Evolutionary conservation across 2,329 filamentous ascomycete species (phyloP).

Genomic region (Fusarium pseudocircinatum): DNA sequence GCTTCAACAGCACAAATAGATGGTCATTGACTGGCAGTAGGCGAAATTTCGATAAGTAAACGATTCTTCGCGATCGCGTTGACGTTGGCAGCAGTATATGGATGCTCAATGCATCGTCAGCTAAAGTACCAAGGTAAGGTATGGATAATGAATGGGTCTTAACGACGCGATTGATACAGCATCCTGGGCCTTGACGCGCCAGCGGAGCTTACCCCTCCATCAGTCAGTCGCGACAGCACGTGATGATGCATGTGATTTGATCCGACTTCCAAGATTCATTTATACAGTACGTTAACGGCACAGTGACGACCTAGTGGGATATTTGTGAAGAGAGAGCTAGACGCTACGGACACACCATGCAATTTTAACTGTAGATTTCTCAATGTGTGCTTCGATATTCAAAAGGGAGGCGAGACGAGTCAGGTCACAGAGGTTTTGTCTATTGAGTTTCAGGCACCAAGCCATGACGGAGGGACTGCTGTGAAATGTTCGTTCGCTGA

Average conservation of each 20-base stretch:
- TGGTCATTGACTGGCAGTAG: not conserved
- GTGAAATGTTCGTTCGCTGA: not conserved
- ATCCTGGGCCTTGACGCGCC: constrained; percentile 17
- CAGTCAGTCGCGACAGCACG: constrained; percentile 39
- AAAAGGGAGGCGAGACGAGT: not conserved
- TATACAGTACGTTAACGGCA: not conserved
- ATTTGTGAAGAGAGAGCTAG: not conserved
- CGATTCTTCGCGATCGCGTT: constrained; percentile 12
- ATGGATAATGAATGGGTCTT: not conserved
- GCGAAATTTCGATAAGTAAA: not conserved
- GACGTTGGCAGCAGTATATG: not conserved
- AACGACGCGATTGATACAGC: constrained; percentile 28
- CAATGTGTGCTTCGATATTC: not conserved
- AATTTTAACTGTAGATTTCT: not conserved
- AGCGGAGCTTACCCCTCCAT: not conserved
- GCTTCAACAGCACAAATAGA: not conserved
- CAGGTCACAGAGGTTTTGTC: not conserved
- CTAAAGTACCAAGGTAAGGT: not conserved
- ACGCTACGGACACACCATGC: not conserved
- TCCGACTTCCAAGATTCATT: not conserved
- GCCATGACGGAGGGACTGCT: not conserved
- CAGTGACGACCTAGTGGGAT: constrained; percentile 8
- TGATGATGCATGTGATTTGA: constrained; percentile 36
- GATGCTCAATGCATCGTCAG: not conserved
- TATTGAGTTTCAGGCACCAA: not conserved